Percentiles rank a stretch among this genome's conserved stretches.
phyloP scores from a whole-genome alignment of 2,329 filamentous ascomycete genomes.

The Neophaeococcomyces mojaviensis region DNA sequence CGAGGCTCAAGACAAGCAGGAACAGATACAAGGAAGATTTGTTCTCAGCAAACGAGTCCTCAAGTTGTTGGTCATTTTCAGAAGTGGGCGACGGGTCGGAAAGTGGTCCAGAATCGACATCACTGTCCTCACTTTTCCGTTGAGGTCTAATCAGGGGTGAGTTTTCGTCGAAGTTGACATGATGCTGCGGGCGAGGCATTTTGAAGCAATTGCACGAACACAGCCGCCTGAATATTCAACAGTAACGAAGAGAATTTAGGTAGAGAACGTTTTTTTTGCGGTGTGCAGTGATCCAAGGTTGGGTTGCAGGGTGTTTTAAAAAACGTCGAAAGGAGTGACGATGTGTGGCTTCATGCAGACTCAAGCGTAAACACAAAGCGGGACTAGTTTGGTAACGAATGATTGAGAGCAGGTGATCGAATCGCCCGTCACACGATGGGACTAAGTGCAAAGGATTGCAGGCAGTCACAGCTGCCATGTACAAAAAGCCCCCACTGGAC shows the following conservation, averaged over 20 bases:
- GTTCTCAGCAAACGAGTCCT: conserved; percentile 29
- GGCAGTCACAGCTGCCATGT: no score
- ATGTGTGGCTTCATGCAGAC: no score
- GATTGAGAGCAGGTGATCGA: neutral
- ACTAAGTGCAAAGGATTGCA: neutral
- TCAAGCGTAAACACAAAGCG: neutral
- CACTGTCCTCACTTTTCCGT: conserved; percentile 9
- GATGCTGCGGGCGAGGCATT: conserved; percentile 8
- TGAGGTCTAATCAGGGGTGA: conserved; percentile 19
- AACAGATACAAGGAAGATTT: conserved; percentile 83
- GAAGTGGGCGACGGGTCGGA: conserved; percentile 6
- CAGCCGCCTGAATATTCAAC: neutral
- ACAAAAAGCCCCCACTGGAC: no score
- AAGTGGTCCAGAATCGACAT: conserved; percentile 9
- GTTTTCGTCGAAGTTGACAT: conserved; percentile 16
- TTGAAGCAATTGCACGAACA: conserved; percentile 14
- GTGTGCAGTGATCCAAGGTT: no score
- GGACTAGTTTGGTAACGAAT: no score
- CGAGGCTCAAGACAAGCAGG: conserved; percentile 76
- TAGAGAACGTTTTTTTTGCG: no score
- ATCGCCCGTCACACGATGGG: neutral
- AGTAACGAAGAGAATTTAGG: no score
- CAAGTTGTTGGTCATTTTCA: conserved; percentile 6
- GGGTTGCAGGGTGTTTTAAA: no score
- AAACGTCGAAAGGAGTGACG: no score